Evolutionary conservation across 371 early-diverging fungal genomes (phyloP).

Genomic region (Mortierella sp.): DNA sequence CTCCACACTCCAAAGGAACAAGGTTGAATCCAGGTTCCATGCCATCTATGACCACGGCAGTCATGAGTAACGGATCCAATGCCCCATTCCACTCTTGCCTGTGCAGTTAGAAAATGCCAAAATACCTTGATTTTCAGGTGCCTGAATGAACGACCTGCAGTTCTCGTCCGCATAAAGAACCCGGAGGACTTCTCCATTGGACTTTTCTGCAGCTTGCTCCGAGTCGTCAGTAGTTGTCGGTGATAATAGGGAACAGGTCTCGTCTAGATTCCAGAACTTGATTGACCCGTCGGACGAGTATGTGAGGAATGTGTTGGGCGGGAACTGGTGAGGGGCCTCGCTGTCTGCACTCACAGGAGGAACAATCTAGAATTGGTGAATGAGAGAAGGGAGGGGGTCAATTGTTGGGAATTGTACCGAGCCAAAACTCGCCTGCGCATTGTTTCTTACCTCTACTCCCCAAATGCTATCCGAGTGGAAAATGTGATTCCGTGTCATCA

Average conservation of each 20-base stretch:
- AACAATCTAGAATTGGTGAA: constrained; percentile 15
- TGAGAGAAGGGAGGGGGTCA: too few relatives aligned
- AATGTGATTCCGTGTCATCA: constrained; percentile 73
- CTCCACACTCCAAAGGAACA: constrained; percentile 65
- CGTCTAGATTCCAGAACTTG: constrained; percentile 76
- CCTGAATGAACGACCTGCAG: constrained; percentile 31
- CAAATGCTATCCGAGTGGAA: constrained; percentile 86
- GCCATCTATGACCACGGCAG: constrained; percentile 15
- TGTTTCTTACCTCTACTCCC: constrained; percentile 81
- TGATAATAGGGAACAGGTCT: constrained; percentile 15
- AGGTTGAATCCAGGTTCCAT: constrained; percentile 34
- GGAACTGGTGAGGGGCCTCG: constrained; percentile 48
- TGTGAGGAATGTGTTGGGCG: constrained; percentile 78
- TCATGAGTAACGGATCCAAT: neutral
- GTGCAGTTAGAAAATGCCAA: too few relatives aligned
- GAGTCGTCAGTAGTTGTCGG: constrained; percentile 3
- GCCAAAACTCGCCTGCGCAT: too few relatives aligned
- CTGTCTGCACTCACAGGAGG: constrained; percentile 7
- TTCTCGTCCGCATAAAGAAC: constrained; percentile 40
- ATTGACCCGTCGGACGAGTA: constrained; percentile 85
- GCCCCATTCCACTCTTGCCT: too few relatives aligned
- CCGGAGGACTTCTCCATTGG: constrained; percentile 17
- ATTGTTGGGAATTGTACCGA: too few relatives aligned
- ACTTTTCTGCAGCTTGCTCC: neutral
- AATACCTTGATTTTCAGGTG: constrained; percentile 37